Evolutionary conservation across 2,329 filamentous ascomycete genomes (phyloP).

Genomic region (Diplodia corticola): DNA sequence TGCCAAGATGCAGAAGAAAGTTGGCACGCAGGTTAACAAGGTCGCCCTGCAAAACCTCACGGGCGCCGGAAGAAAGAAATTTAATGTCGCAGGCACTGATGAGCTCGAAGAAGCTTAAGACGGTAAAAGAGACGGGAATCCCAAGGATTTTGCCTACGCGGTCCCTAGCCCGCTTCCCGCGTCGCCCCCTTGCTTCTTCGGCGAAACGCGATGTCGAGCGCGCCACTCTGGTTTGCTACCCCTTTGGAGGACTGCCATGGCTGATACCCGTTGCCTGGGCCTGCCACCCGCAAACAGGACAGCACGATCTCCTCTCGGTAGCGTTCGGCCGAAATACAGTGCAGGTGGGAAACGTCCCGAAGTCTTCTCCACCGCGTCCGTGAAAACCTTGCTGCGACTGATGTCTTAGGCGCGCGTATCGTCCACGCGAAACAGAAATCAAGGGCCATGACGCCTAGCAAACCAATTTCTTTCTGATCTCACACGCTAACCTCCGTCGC

Average conservation of each 20-base stretch:
- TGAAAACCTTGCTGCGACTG: constrained; percentile 24
- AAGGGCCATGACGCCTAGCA: constrained; percentile 24
- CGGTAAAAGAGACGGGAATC: constrained; percentile 13
- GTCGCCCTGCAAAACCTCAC: constrained; percentile 87
- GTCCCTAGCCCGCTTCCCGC: constrained; percentile 18
- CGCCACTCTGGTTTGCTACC: constrained; percentile 23
- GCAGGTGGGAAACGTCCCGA: constrained; percentile 16
- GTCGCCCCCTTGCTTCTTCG: constrained; percentile 22
- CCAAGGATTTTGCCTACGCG: constrained; percentile 14
- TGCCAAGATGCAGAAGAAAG: constrained; percentile 94
- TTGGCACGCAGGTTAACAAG: constrained; percentile 85
- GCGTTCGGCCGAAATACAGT: constrained; percentile 19
- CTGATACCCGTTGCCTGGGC: constrained; percentile 18
- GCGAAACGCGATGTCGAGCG: constrained; percentile 24
- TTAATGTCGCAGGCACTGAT: constrained; percentile 74
- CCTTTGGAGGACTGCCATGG: constrained; percentile 13
- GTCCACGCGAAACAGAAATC: constrained; percentile 18
- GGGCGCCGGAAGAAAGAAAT: constrained; percentile 79
- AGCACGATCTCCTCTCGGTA: constrained; percentile 22
- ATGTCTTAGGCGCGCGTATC: constrained; percentile 25
- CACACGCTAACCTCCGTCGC: constrained; percentile 23
- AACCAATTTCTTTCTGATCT: constrained; percentile 23
- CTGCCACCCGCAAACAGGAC: constrained; percentile 9
- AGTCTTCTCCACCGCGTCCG: constrained; percentile 19
- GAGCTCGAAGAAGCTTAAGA: constrained; percentile 49